Conservation (phyloP, 1,284 basidiomycete species). For the Phenoliferia sp. region DNA sequence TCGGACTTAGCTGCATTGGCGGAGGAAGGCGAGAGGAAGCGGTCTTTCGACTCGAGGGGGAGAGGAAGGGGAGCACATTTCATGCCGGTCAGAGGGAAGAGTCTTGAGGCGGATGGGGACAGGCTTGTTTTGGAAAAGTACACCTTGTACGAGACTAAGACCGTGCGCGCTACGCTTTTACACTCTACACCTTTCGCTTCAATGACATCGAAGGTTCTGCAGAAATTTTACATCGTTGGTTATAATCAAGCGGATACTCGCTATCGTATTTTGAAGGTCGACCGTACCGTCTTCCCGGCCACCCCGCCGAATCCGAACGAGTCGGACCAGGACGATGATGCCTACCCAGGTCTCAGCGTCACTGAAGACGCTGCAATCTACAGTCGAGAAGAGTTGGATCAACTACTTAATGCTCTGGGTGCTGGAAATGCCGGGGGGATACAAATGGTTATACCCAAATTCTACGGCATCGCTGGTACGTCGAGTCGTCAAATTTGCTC, state of each 20-base stretch:
- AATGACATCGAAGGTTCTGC: not conserved
- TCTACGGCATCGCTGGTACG: conserved; percentile 50
- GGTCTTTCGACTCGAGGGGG: not conserved
- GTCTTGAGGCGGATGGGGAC: not conserved
- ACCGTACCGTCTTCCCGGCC: conserved; percentile 49
- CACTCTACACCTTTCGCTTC: too few relatives aligned
- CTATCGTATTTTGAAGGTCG: conserved; percentile 86
- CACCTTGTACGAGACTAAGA: conserved; percentile 81
- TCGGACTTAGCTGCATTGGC: not conserved
- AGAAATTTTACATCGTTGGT: conserved; percentile 81
- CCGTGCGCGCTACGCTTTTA: conserved; percentile 39
- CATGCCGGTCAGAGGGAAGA: not conserved
- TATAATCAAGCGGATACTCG: conserved; percentile 73
- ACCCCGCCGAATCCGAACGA: conserved; percentile 3
- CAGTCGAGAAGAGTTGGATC: conserved; percentile 78
- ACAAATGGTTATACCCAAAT: conserved; percentile 67
- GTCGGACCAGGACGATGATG: not conserved
- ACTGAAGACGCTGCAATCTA: conserved; percentile 85
- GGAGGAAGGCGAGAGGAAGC: not conserved
- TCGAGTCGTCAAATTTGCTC: conserved; percentile 4
- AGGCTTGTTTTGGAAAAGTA: conserved; percentile 66
- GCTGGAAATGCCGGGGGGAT: conserved; percentile 91
- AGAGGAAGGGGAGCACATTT: not conserved
- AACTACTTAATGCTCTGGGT: conserved; percentile 87
- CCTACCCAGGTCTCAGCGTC: conserved; percentile 51